phyloP scores from a whole-genome alignment of 306 rosid genomes.

The Cicer bijugum region DNA sequence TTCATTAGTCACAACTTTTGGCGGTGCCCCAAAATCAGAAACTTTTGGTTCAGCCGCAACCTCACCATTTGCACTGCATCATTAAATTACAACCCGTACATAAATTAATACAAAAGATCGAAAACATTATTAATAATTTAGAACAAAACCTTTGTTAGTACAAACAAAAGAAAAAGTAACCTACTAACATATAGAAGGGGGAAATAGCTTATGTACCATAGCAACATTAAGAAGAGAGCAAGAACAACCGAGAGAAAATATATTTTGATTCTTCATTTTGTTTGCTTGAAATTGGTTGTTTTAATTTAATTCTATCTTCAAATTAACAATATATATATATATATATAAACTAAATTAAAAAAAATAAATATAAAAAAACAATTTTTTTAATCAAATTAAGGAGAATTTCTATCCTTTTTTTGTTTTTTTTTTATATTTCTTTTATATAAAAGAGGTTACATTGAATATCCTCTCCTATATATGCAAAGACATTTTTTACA shows the following conservation, averaged over 20 bases:
- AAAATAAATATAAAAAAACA: no score
- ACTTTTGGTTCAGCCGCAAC: not conserved
- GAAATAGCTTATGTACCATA: not conserved
- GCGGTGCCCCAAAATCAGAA: not conserved
- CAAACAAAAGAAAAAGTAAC: no score
- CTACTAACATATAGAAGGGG: not conserved
- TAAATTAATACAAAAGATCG: not conserved
- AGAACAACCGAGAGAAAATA: not conserved
- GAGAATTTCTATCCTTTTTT: no score
- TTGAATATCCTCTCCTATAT: no score
- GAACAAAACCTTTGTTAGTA: not conserved
- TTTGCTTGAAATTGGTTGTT: not conserved
- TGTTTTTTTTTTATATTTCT: no score
- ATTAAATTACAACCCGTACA: not conserved
- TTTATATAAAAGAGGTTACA: no score
- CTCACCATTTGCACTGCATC: not conserved
- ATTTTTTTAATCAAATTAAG: no score
- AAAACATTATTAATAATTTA: not conserved
- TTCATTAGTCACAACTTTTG: not conserved
- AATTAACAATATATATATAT: no score
- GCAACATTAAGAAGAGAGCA: not conserved
- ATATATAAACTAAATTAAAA: no score
- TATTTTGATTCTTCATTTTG: not conserved
- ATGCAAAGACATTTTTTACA: no score
- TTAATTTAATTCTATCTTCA: no score